Evolutionary conservation across 208 protist species (phyloP), one percentile per base, ranked within the genome.

Genomic region (Leishmania gerbilli): DNA sequence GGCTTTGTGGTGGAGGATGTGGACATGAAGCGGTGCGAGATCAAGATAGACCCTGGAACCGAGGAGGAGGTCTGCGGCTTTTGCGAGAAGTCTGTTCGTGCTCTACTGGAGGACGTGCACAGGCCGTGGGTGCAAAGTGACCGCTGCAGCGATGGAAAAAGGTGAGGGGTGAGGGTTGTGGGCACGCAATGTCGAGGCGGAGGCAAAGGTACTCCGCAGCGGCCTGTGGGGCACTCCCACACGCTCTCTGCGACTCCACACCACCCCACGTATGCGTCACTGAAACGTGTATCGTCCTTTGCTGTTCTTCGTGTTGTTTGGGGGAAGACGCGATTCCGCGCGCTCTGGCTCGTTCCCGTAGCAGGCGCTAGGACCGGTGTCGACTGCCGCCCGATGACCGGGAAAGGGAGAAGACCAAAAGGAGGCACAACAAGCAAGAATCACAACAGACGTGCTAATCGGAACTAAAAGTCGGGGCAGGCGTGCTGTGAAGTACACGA

Each of bases 1-100:
- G 95, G 79, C 2, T 95, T 96, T 81, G 89, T 95, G 21, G 88
- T 96, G 21, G 93, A 96, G 79, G 92, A 98, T 75, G 86, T 80
- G 37, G 92, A 96, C 45, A 88, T 98, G 84, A 79, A 85, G 42
- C 58, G 80, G 7, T 64, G 71, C 79, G 83, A 89, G 79, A 79
- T 88, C 13, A 77, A 77, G 31, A 89, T 95, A 71, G 89, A 95
- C 31, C 85, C 86, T 31, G 89, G 89, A 1, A 88, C 82, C 6
- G 76, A 86, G 69, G 89, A 91, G 45, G 89, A 92, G 49, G 91
- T 95, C 19, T 80, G 88, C 55, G 91, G 91, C 9, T 88, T 95
- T 64, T 90, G 82, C 69, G 84, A 76, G 24, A 42, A 53, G 0
- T 68, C 87, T 15, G 77, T 90, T 19, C 67, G 24, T 27, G 58